Conservation (phyloP, 2,329 filamentous ascomycete genomes). For the Epicoccum sorghinum region DNA sequence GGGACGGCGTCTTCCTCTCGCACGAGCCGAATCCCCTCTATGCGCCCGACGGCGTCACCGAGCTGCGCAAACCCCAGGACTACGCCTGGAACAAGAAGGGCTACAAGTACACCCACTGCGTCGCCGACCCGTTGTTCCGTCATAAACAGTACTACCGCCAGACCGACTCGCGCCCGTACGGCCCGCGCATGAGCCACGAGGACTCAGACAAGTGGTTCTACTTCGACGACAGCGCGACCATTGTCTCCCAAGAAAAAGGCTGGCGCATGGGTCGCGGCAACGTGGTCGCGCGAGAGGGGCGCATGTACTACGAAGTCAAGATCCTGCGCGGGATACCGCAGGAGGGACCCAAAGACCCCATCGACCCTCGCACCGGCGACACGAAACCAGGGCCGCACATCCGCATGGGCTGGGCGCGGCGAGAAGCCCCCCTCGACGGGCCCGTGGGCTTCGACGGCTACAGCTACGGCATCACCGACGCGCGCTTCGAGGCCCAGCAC, state of each 20-base stretch:
- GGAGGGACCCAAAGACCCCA: conserved; percentile 48
- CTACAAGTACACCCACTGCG: conserved; percentile 89
- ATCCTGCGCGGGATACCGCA: conserved; percentile 76
- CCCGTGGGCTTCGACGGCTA: conserved; percentile 90
- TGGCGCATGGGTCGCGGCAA: conserved; percentile 92
- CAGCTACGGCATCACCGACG: conserved; percentile 90
- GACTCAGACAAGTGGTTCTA: conserved; percentile 86
- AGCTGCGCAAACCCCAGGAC: conserved; percentile 57
- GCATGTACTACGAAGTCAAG: conserved; percentile 93
- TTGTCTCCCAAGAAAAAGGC: conserved; percentile 88
- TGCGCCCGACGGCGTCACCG: conserved; percentile 49
- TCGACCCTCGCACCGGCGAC: conserved; percentile 43
- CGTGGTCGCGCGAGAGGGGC: conserved; percentile 84
- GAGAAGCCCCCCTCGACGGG: conserved; percentile 81
- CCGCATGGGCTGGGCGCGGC: conserved; percentile 83
- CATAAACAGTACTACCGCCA: conserved; percentile 88
- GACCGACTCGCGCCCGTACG: conserved; percentile 83
- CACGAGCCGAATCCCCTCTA: conserved; percentile 54
- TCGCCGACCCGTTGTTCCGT: conserved; percentile 85
- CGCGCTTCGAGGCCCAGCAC: conserved; percentile 88
- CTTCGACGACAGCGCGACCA: conserved; percentile 74
- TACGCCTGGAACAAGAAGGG: conserved; percentile 69
- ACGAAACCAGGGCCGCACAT: conserved; percentile 65
- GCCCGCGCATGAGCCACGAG: conserved; percentile 87
- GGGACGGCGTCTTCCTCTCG: conserved; percentile 53